Percentiles rank a stretch among this genome's conserved stretches.
These are phyloP conservation scores for Ligustrum vulgare DNA, from an alignment of 257 asterid species.

Conservation along the genomic window DNA sequence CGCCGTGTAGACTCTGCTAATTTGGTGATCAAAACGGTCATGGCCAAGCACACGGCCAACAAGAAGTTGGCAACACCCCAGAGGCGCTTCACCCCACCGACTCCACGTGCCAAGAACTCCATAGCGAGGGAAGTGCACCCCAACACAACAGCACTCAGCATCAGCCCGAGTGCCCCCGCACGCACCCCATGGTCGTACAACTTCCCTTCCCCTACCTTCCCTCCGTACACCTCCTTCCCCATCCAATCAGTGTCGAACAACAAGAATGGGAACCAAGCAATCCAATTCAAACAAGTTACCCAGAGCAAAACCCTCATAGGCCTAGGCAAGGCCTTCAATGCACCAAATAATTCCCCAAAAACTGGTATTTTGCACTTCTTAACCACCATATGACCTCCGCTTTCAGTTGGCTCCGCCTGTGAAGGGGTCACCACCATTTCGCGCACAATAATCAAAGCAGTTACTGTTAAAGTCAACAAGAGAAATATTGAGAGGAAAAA, in stretches of 20 bases:
- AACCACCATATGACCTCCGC: not conserved
- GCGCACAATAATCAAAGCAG: slow-evolving; percentile 46
- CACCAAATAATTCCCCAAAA: slow-evolving; percentile 66
- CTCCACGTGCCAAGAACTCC: slow-evolving; percentile 43
- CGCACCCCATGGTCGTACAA: slow-evolving; percentile 68
- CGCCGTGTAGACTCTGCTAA: slow-evolving; percentile 50
- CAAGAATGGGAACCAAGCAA: slow-evolving; percentile 75
- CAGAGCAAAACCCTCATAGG: slow-evolving; percentile 67
- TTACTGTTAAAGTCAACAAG: slow-evolving; percentile 36
- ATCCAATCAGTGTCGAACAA: slow-evolving; percentile 82
- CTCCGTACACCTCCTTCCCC: slow-evolving; percentile 79
- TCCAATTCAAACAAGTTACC: slow-evolving; percentile 70
- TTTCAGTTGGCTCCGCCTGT: not conserved
- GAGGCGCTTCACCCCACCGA: slow-evolving; percentile 62
- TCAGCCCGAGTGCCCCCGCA: slow-evolving; percentile 75
- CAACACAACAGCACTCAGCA: slow-evolving; percentile 68
- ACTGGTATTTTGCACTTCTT: slow-evolving; percentile 39
- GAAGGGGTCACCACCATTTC: slow-evolving; percentile 16
- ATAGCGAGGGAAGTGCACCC: slow-evolving; percentile 63
- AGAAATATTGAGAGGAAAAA: slow-evolving; percentile 71
- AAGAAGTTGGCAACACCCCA: slow-evolving; percentile 78
- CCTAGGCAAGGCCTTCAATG: slow-evolving; percentile 54
- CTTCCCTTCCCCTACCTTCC: slow-evolving; percentile 45
- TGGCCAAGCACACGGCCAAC: slow-evolving; percentile 62
- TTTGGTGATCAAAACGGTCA: slow-evolving; percentile 70